These are phyloP conservation scores for Croton laevigatus DNA, from an alignment of 441 rosid genomes.

Conservation along the genomic window DNA sequence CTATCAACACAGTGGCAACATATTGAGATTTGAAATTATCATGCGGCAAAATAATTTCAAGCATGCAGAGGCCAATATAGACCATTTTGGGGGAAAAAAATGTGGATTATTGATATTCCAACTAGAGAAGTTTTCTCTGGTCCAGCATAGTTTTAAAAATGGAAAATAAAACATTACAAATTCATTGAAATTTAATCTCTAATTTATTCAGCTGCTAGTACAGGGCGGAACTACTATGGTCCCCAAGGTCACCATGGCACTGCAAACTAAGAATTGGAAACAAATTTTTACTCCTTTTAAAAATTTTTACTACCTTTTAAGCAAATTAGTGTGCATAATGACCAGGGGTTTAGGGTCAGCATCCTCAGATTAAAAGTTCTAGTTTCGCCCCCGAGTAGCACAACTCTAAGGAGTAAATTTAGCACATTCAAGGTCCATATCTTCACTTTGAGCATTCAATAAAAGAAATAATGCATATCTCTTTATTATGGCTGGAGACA, in stretches of 20 bases:
- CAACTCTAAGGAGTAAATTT: conserved; percentile 1
- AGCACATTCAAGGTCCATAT: not conserved
- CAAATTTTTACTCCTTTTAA: too few relatives aligned
- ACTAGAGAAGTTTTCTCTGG: not conserved
- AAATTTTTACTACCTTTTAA: too few relatives aligned
- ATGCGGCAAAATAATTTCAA: conserved; percentile 1
- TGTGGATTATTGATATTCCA: not conserved
- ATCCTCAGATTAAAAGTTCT: too few relatives aligned
- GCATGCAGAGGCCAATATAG: not conserved
- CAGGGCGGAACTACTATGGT: too few relatives aligned
- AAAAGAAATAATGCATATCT: not conserved
- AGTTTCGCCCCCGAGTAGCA: not conserved
- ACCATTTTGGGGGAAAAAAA: not conserved
- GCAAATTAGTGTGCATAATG: too few relatives aligned
- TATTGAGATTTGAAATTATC: not conserved
- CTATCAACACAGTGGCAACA: conserved; percentile 20
- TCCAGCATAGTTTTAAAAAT: not conserved
- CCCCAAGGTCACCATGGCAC: too few relatives aligned
- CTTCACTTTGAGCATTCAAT: not conserved
- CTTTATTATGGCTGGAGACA: not conserved
- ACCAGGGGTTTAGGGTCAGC: too few relatives aligned
- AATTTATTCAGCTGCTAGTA: not conserved
- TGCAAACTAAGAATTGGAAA: too few relatives aligned
- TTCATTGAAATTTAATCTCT: not conserved
- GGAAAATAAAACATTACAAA: not conserved